Percentiles rank a stretch among this genome's conserved stretches.
phyloP scores from a whole-genome alignment of 2,329 filamentous ascomycete genomes.

The Chrysosporium queenslandicum region DNA sequence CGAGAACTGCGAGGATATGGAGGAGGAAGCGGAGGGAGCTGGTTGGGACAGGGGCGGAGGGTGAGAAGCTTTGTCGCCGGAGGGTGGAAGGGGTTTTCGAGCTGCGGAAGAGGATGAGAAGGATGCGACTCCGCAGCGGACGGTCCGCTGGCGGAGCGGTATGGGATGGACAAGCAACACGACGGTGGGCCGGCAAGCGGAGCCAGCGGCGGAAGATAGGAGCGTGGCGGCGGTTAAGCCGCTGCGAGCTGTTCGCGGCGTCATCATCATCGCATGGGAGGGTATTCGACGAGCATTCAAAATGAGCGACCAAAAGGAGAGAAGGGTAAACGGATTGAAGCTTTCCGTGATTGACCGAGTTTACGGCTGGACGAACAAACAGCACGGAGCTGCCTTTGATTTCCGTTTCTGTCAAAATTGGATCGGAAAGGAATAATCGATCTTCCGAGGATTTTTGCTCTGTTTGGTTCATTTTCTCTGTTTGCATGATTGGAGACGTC shows the following conservation, averaged over 20 bases:
- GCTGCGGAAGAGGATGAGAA: slow-evolving; percentile 6
- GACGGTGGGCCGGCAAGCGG: background rate
- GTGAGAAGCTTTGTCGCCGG: slow-evolving; percentile 6
- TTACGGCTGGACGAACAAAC: no score
- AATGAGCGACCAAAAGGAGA: background rate
- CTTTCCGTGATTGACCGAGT: background rate
- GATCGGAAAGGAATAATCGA: background rate
- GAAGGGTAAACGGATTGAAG: background rate
- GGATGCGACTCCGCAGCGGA: background rate
- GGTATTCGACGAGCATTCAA: background rate
- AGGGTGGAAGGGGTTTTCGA: background rate
- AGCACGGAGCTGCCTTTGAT: background rate
- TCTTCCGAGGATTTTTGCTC: background rate
- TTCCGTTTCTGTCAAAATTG: background rate
- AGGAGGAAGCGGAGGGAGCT: slow-evolving; percentile 12
- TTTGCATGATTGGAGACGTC: no score
- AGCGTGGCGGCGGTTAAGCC: background rate
- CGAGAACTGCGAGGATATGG: slow-evolving; percentile 15
- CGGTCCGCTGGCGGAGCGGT: background rate
- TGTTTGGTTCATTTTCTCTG: no score
- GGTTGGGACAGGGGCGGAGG: no score
- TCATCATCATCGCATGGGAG: background rate
- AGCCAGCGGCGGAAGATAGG: background rate
- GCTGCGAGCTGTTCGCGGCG: background rate
- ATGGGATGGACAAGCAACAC: background rate